Conservation (phyloP, 345 rosid species). For the Pugionium cornutum region DNA sequence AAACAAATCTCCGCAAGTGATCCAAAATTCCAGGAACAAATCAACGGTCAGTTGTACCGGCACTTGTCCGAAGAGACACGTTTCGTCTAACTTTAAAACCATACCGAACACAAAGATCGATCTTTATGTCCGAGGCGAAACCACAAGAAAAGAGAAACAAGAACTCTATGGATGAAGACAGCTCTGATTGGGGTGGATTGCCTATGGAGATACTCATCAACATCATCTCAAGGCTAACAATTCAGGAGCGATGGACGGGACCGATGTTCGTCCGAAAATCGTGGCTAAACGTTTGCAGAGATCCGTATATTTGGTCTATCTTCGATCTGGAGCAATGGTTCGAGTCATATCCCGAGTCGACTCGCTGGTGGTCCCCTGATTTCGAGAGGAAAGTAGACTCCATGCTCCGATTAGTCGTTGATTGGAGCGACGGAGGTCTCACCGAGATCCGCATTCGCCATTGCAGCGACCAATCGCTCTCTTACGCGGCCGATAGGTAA, state of each 20-base stretch:
- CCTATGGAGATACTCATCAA: conserved; percentile 68
- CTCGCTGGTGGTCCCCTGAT: conserved; percentile 63
- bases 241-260: conserved; percentile 74
- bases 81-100: conserved; percentile 6
- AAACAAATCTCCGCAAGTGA: not conserved
- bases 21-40: conserved; percentile 35
- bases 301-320: conserved; percentile 59
- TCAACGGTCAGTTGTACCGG: conserved; percentile 6
- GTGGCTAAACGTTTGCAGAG: conserved; percentile 67
- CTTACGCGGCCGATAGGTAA: conserved; percentile 64
- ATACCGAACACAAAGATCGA: conserved; percentile 17
- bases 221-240: conserved; percentile 67
- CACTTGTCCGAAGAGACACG: conserved; percentile 26
- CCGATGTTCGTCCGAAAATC: conserved; percentile 73
- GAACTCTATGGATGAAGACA: conserved; percentile 20
- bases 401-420: conserved; percentile 62
- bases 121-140: conserved; percentile 4
- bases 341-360: conserved; percentile 52
- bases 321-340: conserved; percentile 71
- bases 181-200: conserved; percentile 70
- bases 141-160: not conserved
- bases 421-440: conserved; percentile 64
- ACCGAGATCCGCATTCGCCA: conserved; percentile 63
- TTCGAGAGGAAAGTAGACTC: conserved; percentile 72
- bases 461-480: conserved; percentile 76